Evolutionary conservation across 75 land plant species (phyloP).

Genomic region (Pinus albicaulis): DNA sequence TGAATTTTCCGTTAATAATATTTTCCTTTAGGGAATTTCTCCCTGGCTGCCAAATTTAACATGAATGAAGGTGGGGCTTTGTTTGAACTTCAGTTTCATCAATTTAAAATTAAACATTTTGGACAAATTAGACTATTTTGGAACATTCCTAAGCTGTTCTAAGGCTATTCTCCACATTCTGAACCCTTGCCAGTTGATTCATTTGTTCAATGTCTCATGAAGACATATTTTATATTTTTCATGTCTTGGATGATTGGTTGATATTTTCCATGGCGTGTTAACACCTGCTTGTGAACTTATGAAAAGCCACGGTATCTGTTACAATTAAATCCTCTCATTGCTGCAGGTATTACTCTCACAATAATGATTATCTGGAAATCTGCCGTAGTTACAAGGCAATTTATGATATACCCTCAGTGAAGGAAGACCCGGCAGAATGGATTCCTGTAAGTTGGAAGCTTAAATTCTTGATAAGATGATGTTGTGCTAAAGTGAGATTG

Average conservation of each 20-base stretch:
- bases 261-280: not conserved
- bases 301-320: not conserved
- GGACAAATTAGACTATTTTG: not conserved
- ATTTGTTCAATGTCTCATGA: not conserved
- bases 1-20: too few relatives aligned
- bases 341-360: slow-evolving; percentile 80
- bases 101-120: not conserved
- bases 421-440: slow-evolving; percentile 72
- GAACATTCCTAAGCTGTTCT: not conserved
- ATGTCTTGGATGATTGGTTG: not conserved
- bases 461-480: not conserved
- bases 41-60: too few relatives aligned
- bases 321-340: not conserved
- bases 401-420: slow-evolving; percentile 88
- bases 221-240: not conserved
- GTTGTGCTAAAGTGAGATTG: not conserved
- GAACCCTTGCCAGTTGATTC: not conserved
- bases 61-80: too few relatives aligned
- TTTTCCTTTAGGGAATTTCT: too few relatives aligned
- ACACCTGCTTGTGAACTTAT: not conserved
- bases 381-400: slow-evolving; percentile 94
- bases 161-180: not conserved
- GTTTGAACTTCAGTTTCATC: too few relatives aligned
- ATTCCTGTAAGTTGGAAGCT: slow-evolving; percentile 55
- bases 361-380: slow-evolving; percentile 92